Conservation (phyloP, 78 protist genomes). For the Dictyostelium brefeldianum region DNA sequence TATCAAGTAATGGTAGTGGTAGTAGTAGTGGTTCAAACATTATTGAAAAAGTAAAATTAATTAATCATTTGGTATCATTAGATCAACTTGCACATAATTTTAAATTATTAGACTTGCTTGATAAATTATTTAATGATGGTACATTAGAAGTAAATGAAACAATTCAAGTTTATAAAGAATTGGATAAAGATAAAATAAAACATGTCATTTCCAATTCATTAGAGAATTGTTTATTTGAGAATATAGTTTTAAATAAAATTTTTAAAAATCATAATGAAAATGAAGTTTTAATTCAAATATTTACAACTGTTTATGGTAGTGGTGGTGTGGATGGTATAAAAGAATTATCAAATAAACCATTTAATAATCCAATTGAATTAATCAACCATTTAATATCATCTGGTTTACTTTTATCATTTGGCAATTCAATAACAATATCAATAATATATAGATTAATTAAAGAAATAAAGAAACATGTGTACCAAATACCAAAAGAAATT, state of each 20-base stretch:
- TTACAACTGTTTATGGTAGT: no score
- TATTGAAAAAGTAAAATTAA: background rate
- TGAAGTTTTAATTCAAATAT: background rate
- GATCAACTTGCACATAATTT: background rate
- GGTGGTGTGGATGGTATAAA: no score
- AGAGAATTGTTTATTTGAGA: constrained; percentile 15
- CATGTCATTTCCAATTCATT: background rate
- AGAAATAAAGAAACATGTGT: background rate
- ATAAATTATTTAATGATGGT: background rate
- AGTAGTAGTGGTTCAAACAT: background rate
- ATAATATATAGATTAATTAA: background rate
- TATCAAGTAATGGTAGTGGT: no score
- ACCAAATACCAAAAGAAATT: background rate
- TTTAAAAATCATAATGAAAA: no score
- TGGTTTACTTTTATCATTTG: background rate
- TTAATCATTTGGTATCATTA: background rate
- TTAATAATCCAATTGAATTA: background rate
- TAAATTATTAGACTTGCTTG: background rate
- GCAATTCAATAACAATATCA: background rate
- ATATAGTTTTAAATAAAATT: background rate
- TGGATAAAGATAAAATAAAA: background rate
- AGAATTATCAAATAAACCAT: no score
- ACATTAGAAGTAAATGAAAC: background rate
- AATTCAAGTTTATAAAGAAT: background rate
- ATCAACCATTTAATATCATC: background rate